Conservation (phyloP, 345 rosid genomes). For the Lepidium sativum region DNA sequence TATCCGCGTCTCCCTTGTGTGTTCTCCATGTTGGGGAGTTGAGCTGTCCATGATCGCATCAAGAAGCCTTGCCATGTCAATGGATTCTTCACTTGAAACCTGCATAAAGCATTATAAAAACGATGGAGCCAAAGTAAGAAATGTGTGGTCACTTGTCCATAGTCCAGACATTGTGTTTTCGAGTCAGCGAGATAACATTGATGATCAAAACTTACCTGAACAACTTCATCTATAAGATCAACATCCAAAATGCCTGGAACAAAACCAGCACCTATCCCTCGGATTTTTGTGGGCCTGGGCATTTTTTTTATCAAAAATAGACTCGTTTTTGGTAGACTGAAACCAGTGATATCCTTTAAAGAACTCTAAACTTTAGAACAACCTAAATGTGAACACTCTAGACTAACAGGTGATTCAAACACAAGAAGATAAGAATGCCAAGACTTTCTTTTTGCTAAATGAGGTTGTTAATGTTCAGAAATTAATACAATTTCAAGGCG, state of each 20-base stretch:
- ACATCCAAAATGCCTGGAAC: conserved; percentile 77
- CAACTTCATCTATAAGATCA: conserved; percentile 56
- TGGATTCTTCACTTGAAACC: conserved; percentile 77
- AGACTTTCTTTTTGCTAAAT: not conserved
- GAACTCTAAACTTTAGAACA: not conserved
- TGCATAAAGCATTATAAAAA: conserved; percentile 9
- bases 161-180: not conserved
- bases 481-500: not conserved
- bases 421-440: not conserved
- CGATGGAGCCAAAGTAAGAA: not conserved
- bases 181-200: not conserved
- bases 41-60: no score
- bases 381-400: not conserved
- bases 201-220: conserved; percentile 41
- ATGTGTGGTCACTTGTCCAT: not conserved
- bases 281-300: conserved; percentile 85
- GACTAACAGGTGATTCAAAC: not conserved
- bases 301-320: not conserved
- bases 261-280: conserved; percentile 93
- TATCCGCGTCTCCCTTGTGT: no score
- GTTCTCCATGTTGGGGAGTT: no score
- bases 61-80: conserved; percentile 65
- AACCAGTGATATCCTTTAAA: not conserved
- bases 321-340: not conserved
- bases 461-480: not conserved